phyloP scores from a whole-genome alignment of 208 protist species.

The Leishmania guyanensis region DNA sequence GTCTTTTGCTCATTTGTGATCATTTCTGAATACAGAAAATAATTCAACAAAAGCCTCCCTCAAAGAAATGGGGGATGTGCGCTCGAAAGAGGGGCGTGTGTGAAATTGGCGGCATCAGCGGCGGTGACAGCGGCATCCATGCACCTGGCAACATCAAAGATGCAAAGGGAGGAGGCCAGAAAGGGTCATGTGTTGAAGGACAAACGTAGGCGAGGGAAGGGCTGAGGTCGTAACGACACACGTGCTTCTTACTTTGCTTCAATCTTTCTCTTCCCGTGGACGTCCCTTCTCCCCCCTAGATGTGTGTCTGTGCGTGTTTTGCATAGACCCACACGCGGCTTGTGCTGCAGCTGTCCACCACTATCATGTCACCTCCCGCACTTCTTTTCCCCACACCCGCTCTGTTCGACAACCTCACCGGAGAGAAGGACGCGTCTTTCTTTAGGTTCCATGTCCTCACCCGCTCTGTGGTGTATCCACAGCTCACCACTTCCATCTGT shows the following conservation, averaged over 20 bases:
- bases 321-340: neutral
- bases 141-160: neutral
- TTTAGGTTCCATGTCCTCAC: neutral
- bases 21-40: slow-evolving; percentile 14
- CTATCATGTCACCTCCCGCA: slow-evolving; percentile 1
- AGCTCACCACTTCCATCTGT: neutral
- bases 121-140: neutral
- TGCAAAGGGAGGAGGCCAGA: neutral
- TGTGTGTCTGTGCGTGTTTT: neutral
- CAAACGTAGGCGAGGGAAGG: neutral
- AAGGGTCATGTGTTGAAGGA: neutral
- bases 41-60: neutral
- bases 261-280: neutral
- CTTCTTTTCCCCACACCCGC: slow-evolving; percentile 2
- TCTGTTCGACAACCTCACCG: neutral
- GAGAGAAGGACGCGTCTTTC: neutral
- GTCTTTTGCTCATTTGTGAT: slow-evolving; percentile 26
- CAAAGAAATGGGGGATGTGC: neutral
- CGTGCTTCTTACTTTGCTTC: neutral
- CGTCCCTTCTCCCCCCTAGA: neutral
- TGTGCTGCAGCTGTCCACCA: neutral
- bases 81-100: neutral
- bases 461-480: neutral
- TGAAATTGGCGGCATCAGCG: neutral
- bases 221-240: neutral